Percentiles rank a stretch among this genome's conserved stretches.
These are phyloP conservation scores for Neocallimastix lanati DNA, from an alignment of 192 early-diverging fungal species.

Conservation along the genomic window DNA sequence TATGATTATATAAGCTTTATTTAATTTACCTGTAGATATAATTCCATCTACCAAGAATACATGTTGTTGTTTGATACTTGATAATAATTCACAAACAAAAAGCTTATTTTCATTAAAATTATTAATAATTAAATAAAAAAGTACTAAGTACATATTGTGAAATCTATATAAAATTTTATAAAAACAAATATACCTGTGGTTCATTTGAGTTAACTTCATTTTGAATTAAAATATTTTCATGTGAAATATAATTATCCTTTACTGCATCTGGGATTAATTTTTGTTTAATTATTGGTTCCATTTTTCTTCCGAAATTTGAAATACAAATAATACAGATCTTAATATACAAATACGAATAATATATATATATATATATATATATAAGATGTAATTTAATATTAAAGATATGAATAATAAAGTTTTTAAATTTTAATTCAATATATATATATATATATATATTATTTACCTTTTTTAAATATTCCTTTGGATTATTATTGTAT, in stretches of 20 bases:
- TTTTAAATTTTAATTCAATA: not conserved
- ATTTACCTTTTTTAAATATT: not conserved
- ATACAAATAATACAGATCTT: constrained; percentile 64
- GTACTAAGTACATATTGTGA: too few species aligned
- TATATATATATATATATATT: not conserved
- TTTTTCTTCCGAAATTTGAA: constrained; percentile 71
- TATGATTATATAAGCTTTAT: not conserved
- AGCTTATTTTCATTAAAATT: constrained; percentile 46
- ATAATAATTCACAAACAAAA: not conserved
- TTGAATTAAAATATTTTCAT: constrained; percentile 84
- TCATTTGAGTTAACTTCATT: constrained; percentile 60
- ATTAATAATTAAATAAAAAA: too few species aligned
- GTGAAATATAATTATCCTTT: constrained; percentile 40
- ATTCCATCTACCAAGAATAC: constrained; percentile 77
- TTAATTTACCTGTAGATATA: constrained; percentile 37
- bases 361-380: too few species aligned
- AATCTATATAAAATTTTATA: too few species aligned
- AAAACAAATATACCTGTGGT: constrained; percentile 66
- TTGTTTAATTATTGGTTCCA: constrained; percentile 69
- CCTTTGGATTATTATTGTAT: not conserved
- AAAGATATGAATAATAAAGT: not conserved
- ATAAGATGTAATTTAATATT: too few species aligned
- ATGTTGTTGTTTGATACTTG: constrained; percentile 29
- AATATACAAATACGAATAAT: too few species aligned
- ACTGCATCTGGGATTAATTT: constrained; percentile 27